Base-by-base conservation (phyloP, 2,329 filamentous ascomycete genomes). In the Drechslerella dactyloides region DNA sequence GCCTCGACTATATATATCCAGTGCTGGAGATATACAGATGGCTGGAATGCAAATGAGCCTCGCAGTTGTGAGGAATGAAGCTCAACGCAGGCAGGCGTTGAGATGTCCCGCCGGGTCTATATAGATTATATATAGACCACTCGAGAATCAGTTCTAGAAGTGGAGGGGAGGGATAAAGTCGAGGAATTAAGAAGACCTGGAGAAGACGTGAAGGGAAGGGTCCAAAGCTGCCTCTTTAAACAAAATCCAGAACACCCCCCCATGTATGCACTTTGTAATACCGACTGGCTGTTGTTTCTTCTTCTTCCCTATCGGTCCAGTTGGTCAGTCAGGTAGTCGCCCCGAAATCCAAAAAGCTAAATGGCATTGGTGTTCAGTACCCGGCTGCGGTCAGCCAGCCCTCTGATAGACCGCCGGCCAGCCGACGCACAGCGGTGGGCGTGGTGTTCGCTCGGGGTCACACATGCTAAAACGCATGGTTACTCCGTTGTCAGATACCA, bases 171-270 rank as follows among this genome's bases (percentile, higher is more conserved):
- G 17, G 48, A 53, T 61, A 55, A 56, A 35, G 37, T 13, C 4
- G 37, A 42, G 37, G 13, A 37, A 37, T 37, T 37, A 42, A 15
- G n/a, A 17, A 17, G 37, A 13, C 37, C n/a, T 13, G 46, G 17
- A 19, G 19, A 51, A 19, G 4, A 8, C 21, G 2, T 2, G 21
- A 17, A 13, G n/a, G 33, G 56, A 64, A 46, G 66, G 59, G 53
- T 54, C 66, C 55, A 56, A 63, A 70, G 66, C 66, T 64, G 66
- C 66, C 66, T 70, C 66, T 70, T 70, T 70, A 70, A 70, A 64
- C 53, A 64, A 59, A 70, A 52, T 52, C 52, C 65, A 33, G 27
- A 8, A 4, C 27, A 33, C 24, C 58, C 53, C 24, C 3, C 24
- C 30, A 40, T 40, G 35, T 44, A 24, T 11, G 50, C 48, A 40